Conservation (phyloP, 139 green algal species). For the Astrephomene gubernaculifera region DNA sequence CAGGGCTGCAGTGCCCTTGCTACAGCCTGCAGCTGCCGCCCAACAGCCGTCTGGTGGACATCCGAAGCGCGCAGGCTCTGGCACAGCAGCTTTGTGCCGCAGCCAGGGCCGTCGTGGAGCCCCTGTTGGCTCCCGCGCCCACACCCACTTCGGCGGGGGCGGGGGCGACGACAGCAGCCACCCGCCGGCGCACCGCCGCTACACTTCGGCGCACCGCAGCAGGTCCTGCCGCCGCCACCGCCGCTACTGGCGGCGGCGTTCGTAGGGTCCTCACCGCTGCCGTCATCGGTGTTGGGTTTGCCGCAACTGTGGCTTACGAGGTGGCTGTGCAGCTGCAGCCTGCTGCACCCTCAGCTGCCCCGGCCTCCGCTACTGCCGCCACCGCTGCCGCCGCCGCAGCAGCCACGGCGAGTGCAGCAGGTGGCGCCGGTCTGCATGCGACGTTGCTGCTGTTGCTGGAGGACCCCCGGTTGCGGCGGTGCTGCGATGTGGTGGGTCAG, state of each 20-base stretch:
- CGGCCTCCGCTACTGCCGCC: neutral
- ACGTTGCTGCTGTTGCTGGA: slow-evolving; percentile 58
- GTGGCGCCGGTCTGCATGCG: slow-evolving; percentile 6
- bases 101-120: neutral
- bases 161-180: neutral
- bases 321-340: slow-evolving; percentile 71
- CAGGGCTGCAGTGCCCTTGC: slow-evolving; percentile 26
- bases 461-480: slow-evolving; percentile 52
- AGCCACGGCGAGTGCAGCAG: neutral
- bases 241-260: neutral
- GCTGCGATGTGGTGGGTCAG: slow-evolving; percentile 53
- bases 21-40: slow-evolving; percentile 45
- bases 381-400: neutral
- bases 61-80: slow-evolving; percentile 24
- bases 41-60: neutral
- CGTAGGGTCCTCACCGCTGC: slow-evolving; percentile 22
- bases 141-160: no score
- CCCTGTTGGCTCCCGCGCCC: neutral
- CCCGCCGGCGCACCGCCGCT: neutral
- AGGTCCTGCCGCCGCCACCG: neutral
- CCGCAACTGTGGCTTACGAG: slow-evolving; percentile 77
- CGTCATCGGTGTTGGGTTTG: slow-evolving; percentile 72
- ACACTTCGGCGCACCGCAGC: neutral
- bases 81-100: neutral
- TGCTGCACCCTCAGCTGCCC: no score